Percentiles rank a stretch among this genome's conserved stretches.
Evolutionary conservation across 352 stramenopile species (phyloP).

Genomic region (Phytophthora ohioensis): DNA sequence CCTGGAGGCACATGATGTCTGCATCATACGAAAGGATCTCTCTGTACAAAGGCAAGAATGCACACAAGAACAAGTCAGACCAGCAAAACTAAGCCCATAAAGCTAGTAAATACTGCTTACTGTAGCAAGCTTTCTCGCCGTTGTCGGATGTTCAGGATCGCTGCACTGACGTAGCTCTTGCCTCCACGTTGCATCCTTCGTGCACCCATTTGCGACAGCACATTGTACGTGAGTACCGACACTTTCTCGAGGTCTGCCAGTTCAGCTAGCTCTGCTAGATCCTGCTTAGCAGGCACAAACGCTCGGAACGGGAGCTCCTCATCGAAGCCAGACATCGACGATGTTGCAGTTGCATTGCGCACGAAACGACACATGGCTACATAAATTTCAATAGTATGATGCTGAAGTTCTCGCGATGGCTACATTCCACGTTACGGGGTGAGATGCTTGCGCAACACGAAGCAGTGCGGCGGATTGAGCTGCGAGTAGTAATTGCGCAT

Average conservation of each 20-base stretch:
- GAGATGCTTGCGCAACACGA: conserved; percentile 85
- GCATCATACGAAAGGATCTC: conserved; percentile 83
- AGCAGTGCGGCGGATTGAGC: conserved; percentile 94
- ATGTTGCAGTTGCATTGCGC: neutral
- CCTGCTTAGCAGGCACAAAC: conserved; percentile 55
- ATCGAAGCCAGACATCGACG: neutral
- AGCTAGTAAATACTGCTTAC: conserved; percentile 23
- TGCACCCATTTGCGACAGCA: conserved; percentile 84
- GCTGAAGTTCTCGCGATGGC: conserved; percentile 15
- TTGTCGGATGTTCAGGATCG: conserved; percentile 64
- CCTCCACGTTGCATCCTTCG: conserved; percentile 53
- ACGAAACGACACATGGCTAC: conserved; percentile 13
- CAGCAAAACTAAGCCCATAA: no score
- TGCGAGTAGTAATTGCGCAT: conserved; percentile 95
- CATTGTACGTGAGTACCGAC: conserved; percentile 82
- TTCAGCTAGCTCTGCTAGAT: conserved; percentile 52
- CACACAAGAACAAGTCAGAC: neutral
- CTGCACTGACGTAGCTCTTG: conserved; percentile 56
- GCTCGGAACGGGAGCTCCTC: conserved; percentile 34
- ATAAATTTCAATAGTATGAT: conserved; percentile 4
- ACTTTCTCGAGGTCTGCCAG: conserved; percentile 69
- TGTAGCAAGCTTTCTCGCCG: conserved; percentile 64
- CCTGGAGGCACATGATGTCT: conserved; percentile 89
- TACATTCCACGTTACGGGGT: neutral
- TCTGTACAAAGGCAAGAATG: conserved; percentile 25